Evolutionary conservation across 2,329 filamentous ascomycete genomes (phyloP).

Genomic region (Phaeosphaeriaceae sp.): DNA sequence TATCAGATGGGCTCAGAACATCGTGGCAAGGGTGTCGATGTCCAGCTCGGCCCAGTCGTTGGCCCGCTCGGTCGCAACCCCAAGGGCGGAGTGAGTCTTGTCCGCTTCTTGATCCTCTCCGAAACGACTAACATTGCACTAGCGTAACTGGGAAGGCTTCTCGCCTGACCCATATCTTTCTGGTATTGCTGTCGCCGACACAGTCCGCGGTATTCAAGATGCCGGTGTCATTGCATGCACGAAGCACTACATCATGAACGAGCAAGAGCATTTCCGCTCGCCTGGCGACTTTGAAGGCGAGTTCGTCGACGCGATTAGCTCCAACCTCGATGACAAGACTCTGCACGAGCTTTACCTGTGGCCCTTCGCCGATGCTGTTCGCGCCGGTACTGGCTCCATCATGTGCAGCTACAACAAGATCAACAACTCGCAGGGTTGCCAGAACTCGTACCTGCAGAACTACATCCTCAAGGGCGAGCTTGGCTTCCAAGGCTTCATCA

Average conservation of each 20-base stretch:
- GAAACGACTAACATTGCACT: conserved; percentile 4
- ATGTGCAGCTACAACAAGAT: conserved; percentile 76
- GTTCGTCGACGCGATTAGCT: conserved; percentile 67
- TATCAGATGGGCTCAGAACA: conserved; percentile 79
- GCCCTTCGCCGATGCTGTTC: conserved; percentile 62
- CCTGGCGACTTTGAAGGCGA: conserved; percentile 65
- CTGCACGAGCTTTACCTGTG: conserved; percentile 71
- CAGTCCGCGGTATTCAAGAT: conserved; percentile 81
- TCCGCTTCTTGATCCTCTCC: conserved; percentile 48
- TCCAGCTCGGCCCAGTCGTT: conserved; percentile 79
- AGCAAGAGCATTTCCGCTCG: conserved; percentile 75
- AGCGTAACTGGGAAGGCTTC: conserved; percentile 56
- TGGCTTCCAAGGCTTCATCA: conserved; percentile 71
- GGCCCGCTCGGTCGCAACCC: conserved; percentile 75
- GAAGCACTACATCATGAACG: conserved; percentile 66
- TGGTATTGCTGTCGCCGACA: conserved; percentile 75
- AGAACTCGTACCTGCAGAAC: conserved; percentile 80
- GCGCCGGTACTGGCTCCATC: conserved; percentile 58
- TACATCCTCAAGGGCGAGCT: conserved; percentile 79
- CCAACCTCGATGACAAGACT: conserved; percentile 70
- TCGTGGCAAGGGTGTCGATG: conserved; percentile 76
- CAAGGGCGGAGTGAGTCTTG: conserved; percentile 65
- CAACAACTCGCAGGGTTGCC: conserved; percentile 82
- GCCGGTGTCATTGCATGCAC: conserved; percentile 80
- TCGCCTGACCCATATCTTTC: conserved; percentile 79